Base-by-base conservation (phyloP, 352 stramenopile species). In the Phytopythium montanum region DNA sequence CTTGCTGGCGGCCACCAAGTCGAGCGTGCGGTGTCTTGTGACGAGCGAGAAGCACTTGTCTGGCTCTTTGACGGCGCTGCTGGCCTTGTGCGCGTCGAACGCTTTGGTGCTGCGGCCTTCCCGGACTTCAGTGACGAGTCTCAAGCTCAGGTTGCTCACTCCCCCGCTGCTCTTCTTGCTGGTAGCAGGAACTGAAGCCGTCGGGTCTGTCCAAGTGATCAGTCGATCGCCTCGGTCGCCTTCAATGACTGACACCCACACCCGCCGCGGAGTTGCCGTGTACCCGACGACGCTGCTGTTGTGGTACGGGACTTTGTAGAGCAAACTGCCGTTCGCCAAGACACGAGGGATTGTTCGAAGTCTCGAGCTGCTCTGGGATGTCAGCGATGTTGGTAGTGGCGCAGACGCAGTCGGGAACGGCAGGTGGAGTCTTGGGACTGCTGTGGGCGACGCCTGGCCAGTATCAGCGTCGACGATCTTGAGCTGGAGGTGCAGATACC, bases 291-390 rank as follows among this genome's bases (percentile, higher is more conserved):
- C 50, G 34, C 68, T 76, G 38, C 75, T 75, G 0, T 65, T 73
- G 57, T 94, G 84, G 36, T 83, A 95, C 14, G 86, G 82, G 2
- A 94, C 73, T 60, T 95, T 95, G 61, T 81, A 92, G 56, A 94
- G 79, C 33, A 94, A 55, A 8, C 73, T 66, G 8, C 86, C 86
- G 57, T 82, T 81, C 25, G 62, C 55, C 19, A 95, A 69, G 45
- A 66, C 66, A 0, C 71, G 18, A 33, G 79, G 79, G 44, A 90
- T 74, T 39, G 34, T 50, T 38, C 62, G 68, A 14, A 14, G 52
- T 34, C 14, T 49, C 25, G n/a, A 49, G 46, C 21, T 21, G 6
- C 16, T 16, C 19, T 51, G 14, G 5, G 1, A 18, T 9, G 31
- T 38, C 0, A 33, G n/a, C 33, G 26, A 16, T 48, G 49, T 8